Base-by-base conservation (phyloP, 2,329 filamentous ascomycete genomes). In the Tympanopsis confertula region DNA sequence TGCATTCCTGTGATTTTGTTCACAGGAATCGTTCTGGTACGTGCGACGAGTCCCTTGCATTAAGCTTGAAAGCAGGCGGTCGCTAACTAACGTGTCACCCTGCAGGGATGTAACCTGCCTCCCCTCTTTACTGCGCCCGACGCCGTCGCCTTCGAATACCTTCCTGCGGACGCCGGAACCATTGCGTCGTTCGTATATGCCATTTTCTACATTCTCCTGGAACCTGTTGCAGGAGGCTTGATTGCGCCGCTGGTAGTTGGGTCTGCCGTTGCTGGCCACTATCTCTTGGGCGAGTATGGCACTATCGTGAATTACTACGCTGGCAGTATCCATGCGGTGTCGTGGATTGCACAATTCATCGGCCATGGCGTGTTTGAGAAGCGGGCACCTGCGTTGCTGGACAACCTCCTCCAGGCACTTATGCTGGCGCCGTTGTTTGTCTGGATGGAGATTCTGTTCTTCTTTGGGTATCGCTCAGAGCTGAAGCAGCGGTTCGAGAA, bases 391-490 rank as follows among this genome's bases (percentile, higher is more conserved):
- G 76, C 76, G 3, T 54, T 81, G 40, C 58, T 80, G 29, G 76
- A 80, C 53, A 81, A 80, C 44, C 52, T 81, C 19, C 67, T 78
- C 13, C 76, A 80, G 51, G 75, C 76, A 2, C 54, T 80, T 29
- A 73, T 80, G 46, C 61, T 80, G 22, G 76, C 76, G 0, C 76
- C 76, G 1, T 68, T 81, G 43, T 81, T 81, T 46, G 75, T 80
- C 35, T 80, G 75, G 74, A 66, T 80, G 48, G 76, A 81, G 55
- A 58, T 78, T 13, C 59, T 81, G n/a, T 81, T 81, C 56, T 65
- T 61, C 40, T 65, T 78, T 37, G 76, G 76, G 19, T 81, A 81
- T 51, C 66, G 76, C 35, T 74, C 73, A 2, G 74, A 77, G 44
- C 54, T 81, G 50, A 76, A 74, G 56, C 56, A 63, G 24, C 63